Conservation (phyloP, 108 stramenopile genomes). For the Cylindrotheca closterium region DNA sequence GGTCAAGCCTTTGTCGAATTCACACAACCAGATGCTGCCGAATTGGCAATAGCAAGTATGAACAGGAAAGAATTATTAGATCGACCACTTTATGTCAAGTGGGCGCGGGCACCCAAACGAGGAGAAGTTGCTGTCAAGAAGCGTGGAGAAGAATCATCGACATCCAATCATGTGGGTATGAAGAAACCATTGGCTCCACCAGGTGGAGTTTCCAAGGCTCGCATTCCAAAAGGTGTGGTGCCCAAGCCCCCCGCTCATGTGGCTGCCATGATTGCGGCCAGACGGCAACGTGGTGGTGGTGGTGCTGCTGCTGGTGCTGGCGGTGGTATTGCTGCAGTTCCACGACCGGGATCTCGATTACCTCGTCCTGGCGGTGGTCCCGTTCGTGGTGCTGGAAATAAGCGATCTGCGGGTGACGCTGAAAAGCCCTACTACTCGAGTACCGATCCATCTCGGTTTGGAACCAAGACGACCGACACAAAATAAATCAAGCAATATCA, state of each 20-base stretch:
- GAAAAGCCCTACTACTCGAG: conserved; percentile 83
- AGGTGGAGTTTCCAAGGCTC: conserved; percentile 29
- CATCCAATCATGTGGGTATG: background rate
- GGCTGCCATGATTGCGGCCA: conserved; percentile 51
- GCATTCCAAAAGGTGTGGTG: conserved; percentile 28
- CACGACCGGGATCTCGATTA: conserved; percentile 42
- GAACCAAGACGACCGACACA: conserved; percentile 31
- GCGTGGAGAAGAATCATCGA: conserved; percentile 16
- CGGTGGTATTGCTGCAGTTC: conserved; percentile 11
- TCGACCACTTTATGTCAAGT: conserved; percentile 60
- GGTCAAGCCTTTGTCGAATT: conserved; percentile 89
- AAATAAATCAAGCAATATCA: background rate
- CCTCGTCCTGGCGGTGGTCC: conserved; percentile 73
- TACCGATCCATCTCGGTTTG: conserved; percentile 74
- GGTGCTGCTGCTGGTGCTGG: conserved; percentile 8
- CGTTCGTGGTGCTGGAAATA: conserved; percentile 62
- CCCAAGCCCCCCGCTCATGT: conserved; percentile 43
- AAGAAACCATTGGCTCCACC: conserved; percentile 42
- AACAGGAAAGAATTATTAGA: conserved; percentile 64
- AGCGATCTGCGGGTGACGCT: conserved; percentile 18
- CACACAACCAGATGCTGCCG: conserved; percentile 79
- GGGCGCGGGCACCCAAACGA: conserved; percentile 85
- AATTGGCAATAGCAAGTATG: conserved; percentile 78
- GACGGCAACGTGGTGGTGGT: conserved; percentile 18
- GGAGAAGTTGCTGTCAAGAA: conserved; percentile 53